phyloP scores from a whole-genome alignment of 2,329 filamentous ascomycete species.

The Diaporthe ampelina region DNA sequence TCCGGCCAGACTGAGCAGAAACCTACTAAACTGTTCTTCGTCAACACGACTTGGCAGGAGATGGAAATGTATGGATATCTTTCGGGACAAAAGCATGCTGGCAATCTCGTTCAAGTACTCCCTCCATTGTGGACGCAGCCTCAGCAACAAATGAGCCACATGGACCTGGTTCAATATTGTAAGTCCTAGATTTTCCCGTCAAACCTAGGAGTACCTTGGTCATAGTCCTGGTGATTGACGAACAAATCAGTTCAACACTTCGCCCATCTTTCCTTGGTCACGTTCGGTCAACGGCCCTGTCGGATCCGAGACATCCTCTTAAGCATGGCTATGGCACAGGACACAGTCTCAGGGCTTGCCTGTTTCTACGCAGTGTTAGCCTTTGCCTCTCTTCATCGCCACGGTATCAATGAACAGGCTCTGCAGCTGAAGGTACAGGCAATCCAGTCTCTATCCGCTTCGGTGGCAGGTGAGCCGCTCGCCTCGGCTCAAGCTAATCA shows the following conservation, averaged over 20 bases:
- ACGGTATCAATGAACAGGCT: slow-evolving; percentile 1
- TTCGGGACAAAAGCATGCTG: background rate
- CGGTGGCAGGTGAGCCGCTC: background rate
- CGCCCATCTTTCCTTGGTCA: slow-evolving; percentile 1
- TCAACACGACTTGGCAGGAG: slow-evolving; percentile 2
- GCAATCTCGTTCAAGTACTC: background rate
- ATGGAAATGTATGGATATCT: slow-evolving; percentile 20
- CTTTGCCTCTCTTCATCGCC: background rate
- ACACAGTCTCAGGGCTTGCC: background rate
- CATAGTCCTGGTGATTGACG: background rate
- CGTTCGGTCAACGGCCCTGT: background rate
- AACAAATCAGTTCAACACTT: background rate
- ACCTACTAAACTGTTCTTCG: background rate
- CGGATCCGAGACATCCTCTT: background rate
- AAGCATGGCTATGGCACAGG: background rate
- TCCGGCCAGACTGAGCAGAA: background rate
- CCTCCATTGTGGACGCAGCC: background rate
- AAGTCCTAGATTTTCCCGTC: background rate
- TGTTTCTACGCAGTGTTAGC: background rate
- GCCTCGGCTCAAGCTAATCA: background rate
- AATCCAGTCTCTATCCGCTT: background rate
- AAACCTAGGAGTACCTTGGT: background rate
- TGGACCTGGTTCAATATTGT: slow-evolving; percentile 14
- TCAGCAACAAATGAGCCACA: background rate
- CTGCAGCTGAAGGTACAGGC: background rate